Evolutionary conservation across 2,329 filamentous ascomycete species (phyloP), one percentile per base, ranked within the genome.

Genomic region (Neofusicoccum ribis): DNA sequence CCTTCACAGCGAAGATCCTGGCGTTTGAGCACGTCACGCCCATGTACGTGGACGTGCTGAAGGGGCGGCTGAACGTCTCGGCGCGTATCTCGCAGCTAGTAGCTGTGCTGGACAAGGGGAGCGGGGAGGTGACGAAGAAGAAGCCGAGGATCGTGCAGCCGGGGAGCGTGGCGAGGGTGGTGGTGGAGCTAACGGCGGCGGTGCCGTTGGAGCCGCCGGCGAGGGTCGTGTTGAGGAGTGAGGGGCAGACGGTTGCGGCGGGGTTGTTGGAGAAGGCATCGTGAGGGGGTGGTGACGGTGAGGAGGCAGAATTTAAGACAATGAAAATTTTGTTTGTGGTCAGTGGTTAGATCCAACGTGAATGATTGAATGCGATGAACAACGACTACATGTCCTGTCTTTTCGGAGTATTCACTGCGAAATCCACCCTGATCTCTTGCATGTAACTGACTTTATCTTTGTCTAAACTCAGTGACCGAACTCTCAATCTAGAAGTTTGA

Each of bases 21-120:
- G 92, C 93, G 0, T 96, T 98, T 72, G 92, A 97, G 67, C 89
- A 94, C 68, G 79, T 99, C 15, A 89, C 93, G 78, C 94, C 94
- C 0, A 95, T 94, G 87, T 87, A 88, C 27, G 87, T 98, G 9
- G 94, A 98, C 72, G 88, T 99, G 8, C 93, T 97, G 76, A 84
- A 92, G 20, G 95, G 95, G 0, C 85, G 93, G 8, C 79, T 98
- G 59, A 91, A 97, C 75, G 88, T 89, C 0, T 85, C 91, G 0
- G 95, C 91, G 0, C 86, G 86, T 54, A 90, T 99, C 46, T 83
- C 84, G 61, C 85, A 87, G 67, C 83, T 98, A 68, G 79, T 90
- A 8, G 91, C 90, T 0, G 83, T 88, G 1, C 77, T 98, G 49
- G 91, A 97, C 76, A 96, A 96, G 78, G 83, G 84, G 8, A 91